A percentile compares a stretch with the other conserved stretches of the same genome.
phyloP scores from a whole-genome alignment of 352 stramenopile species.

The Phytophthora cactorum region DNA sequence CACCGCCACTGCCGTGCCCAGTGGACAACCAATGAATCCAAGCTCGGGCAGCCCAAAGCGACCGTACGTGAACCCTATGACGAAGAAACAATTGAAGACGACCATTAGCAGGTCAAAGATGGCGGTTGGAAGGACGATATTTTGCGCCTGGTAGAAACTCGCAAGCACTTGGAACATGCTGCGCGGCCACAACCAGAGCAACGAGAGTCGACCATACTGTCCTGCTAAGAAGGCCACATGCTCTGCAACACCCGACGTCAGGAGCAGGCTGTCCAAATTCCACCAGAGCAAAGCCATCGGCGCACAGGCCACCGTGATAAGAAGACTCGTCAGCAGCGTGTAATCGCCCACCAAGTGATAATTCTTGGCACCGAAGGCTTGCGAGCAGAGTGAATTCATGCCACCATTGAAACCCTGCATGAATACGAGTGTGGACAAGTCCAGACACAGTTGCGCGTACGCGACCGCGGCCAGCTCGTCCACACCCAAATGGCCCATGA shows the following conservation, averaged over 20 bases:
- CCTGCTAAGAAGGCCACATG: slow-evolving; percentile 52
- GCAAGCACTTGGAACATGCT: slow-evolving; percentile 79
- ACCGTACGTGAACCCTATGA: slow-evolving; percentile 69
- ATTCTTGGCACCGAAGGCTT: slow-evolving; percentile 88
- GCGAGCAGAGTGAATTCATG: slow-evolving; percentile 83
- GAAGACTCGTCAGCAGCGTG: slow-evolving; percentile 55
- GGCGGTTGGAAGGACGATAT: slow-evolving; percentile 75
- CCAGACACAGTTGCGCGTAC: slow-evolving; percentile 78
- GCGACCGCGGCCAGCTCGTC: slow-evolving; percentile 74
- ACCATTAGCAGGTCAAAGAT: slow-evolving; percentile 67
- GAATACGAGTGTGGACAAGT: slow-evolving; percentile 79
- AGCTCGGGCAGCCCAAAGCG: slow-evolving; percentile 53
- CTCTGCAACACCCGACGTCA: slow-evolving; percentile 41
- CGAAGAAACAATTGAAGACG: slow-evolving; percentile 60
- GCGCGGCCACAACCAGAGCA: slow-evolving; percentile 77
- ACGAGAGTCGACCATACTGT: slow-evolving; percentile 68
- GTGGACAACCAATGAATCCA: slow-evolving; percentile 78
- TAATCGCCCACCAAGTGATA: slow-evolving; percentile 70
- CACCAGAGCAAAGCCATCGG: slow-evolving; percentile 80
- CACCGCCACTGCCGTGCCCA: slow-evolving; percentile 69
- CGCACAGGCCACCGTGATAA: slow-evolving; percentile 57
- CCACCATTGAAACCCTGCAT: slow-evolving; percentile 83
- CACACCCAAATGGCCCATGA: slow-evolving; percentile 83
- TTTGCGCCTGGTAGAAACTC: slow-evolving; percentile 83
- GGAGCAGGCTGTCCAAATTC: slow-evolving; percentile 64